These are phyloP conservation scores for Raphanus raphanistrum DNA, from an alignment of 345 rosid species.

Conservation along the genomic window DNA sequence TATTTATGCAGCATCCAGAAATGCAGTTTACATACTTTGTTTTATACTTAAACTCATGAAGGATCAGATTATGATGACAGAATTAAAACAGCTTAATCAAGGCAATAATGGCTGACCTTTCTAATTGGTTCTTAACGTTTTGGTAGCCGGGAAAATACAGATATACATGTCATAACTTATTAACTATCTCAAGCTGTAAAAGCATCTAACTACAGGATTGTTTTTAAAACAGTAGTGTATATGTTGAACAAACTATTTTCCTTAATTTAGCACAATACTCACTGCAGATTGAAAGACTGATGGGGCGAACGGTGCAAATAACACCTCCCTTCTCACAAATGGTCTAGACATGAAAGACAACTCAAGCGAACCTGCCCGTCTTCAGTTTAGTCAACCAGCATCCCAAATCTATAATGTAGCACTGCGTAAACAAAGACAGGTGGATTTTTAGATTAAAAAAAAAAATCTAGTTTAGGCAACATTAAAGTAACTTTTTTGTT, in stretches of 20 bases:
- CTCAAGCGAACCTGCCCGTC: slow-evolving; percentile 36
- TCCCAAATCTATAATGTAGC: slow-evolving; percentile 42
- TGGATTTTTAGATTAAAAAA: slow-evolving; percentile 30
- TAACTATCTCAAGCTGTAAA: neutral
- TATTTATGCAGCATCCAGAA: neutral
- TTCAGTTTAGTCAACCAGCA: slow-evolving; percentile 73
- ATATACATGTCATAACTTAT: neutral
- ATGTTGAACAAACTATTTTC: neutral
- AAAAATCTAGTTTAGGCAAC: slow-evolving; percentile 16
- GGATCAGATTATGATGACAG: no score
- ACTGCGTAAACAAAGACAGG: slow-evolving; percentile 46
- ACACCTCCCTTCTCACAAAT: neutral
- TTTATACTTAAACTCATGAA: no score
- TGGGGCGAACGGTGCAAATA: neutral
- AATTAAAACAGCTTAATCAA: no score
- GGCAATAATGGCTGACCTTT: neutral
- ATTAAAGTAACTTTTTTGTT: neutral
- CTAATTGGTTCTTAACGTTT: neutral
- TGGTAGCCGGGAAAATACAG: neutral
- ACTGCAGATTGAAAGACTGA: slow-evolving; percentile 14
- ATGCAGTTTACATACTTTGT: neutral
- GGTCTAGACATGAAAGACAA: slow-evolving; percentile 1
- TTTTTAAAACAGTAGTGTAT: neutral
- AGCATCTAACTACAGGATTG: neutral
- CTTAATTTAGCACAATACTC: neutral